Evolutionary conservation across 352 stramenopile genomes (phyloP).

Genomic region (Globisporangium uncinulatum): DNA sequence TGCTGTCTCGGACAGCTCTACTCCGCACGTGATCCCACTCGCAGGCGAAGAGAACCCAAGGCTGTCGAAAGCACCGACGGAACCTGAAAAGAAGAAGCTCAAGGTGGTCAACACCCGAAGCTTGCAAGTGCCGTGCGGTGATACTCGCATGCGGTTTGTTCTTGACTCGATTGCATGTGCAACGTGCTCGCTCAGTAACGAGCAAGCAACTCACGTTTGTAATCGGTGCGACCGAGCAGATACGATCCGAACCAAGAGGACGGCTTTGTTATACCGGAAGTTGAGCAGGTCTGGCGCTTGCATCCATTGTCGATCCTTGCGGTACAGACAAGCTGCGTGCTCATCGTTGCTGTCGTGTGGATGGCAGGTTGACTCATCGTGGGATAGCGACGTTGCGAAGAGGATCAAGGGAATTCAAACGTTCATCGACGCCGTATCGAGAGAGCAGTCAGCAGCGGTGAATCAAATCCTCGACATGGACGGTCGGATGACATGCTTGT

Average conservation of each 20-base stretch:
- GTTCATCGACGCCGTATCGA: slow-evolving; percentile 9
- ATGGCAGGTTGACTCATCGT: slow-evolving; percentile 2
- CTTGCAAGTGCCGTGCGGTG: neutral
- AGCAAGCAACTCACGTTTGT: neutral
- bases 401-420: slow-evolving; percentile 12
- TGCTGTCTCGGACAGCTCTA: neutral
- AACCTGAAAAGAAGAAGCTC: slow-evolving; percentile 6
- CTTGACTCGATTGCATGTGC: no score
- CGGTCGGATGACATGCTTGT: slow-evolving; percentile 1
- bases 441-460: neutral
- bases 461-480: slow-evolving; percentile 12
- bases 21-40: slow-evolving; percentile 11
- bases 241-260: slow-evolving; percentile 11
- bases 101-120: neutral
- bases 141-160: slow-evolving; percentile 4
- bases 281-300: slow-evolving; percentile 6
- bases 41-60: slow-evolving; percentile 1
- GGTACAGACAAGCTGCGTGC: neutral
- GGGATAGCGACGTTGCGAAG: slow-evolving; percentile 5
- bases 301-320: neutral
- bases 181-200: neutral
- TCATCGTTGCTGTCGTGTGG: neutral
- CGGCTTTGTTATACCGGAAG: neutral
- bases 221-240: neutral
- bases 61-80: neutral